A percentile compares a stretch with the other conserved stretches of the same genome.
These are phyloP conservation scores for Starmera pachycereana DNA, from an alignment of 805 yeast genomes.

Conservation along the genomic window DNA sequence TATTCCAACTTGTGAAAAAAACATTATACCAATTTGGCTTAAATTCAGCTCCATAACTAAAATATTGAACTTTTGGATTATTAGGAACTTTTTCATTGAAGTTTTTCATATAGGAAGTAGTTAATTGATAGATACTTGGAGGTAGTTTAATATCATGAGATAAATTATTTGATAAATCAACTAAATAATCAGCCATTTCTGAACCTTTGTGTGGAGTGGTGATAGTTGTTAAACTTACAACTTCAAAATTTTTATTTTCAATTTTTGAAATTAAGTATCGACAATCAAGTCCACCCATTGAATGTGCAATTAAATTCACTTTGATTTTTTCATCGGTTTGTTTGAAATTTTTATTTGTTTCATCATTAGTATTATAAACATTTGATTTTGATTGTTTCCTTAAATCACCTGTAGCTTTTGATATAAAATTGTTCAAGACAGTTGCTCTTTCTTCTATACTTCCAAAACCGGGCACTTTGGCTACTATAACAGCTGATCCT, in stretches of 20 bases:
- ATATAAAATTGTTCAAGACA: conserved; percentile 41
- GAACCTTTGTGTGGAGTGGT: conserved; percentile 89
- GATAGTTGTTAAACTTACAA: conserved; percentile 71
- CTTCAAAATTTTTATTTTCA: conserved; percentile 35
- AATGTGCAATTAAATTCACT: conserved; percentile 75
- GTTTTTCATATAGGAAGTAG: conserved; percentile 38
- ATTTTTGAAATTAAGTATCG: conserved; percentile 60
- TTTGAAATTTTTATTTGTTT: conserved; percentile 4
- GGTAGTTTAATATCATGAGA: conserved; percentile 19
- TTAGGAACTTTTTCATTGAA: conserved; percentile 46
- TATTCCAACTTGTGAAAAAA: conserved; percentile 54
- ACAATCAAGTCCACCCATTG: conserved; percentile 91
- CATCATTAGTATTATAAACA: conserved; percentile 13
- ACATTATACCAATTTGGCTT: conserved; percentile 51
- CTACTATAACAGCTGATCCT: conserved; percentile 63
- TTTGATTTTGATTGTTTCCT: conserved; percentile 14
- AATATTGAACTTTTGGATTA: conserved; percentile 57
- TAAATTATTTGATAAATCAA: conserved; percentile 21
- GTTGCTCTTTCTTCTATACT: conserved; percentile 60
- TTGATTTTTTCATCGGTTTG: conserved; percentile 28
- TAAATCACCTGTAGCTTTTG: conserved; percentile 13
- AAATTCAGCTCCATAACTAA: conserved; percentile 75
- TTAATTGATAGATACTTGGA: conserved; percentile 50
- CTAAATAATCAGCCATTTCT: conserved; percentile 64
- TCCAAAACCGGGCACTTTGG: conserved; percentile 78